These are phyloP conservation scores for Castanea crenata DNA, from an alignment of 306 rosid genomes.

Conservation along the genomic window DNA sequence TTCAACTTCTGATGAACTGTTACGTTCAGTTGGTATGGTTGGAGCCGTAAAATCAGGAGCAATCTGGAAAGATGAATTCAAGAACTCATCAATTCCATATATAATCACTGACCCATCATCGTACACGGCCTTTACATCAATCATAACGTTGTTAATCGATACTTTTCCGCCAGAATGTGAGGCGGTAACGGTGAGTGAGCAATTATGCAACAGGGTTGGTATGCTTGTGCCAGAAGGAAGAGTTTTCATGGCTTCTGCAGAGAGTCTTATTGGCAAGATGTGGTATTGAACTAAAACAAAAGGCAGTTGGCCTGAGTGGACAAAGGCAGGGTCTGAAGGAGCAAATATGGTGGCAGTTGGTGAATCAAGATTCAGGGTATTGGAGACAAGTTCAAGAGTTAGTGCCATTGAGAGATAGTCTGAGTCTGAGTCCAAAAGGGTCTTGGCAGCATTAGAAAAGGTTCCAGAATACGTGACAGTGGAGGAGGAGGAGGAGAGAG, in stretches of 20 bases:
- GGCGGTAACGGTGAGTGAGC: neutral
- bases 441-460: slow-evolving; percentile 14
- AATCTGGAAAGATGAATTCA: slow-evolving; percentile 17
- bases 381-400: slow-evolving; percentile 33
- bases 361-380: slow-evolving; percentile 11
- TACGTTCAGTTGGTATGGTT: too few relatives aligned
- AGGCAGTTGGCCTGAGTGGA: slow-evolving; percentile 29
- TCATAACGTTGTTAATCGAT: slow-evolving; percentile 12
- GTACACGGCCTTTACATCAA: neutral
- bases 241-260: slow-evolving; percentile 6
- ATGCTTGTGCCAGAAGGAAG: slow-evolving; percentile 4
- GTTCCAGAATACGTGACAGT: neutral
- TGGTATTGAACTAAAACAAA: slow-evolving; percentile 35
- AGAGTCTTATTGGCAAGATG: slow-evolving; percentile 29
- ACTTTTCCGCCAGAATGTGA: neutral
- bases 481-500: neutral
- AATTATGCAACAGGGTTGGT: slow-evolving; percentile 18
- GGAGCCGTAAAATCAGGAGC: neutral
- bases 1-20: neutral
- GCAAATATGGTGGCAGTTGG: slow-evolving; percentile 45
- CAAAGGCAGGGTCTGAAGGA: slow-evolving; percentile 36
- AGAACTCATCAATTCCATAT: slow-evolving; percentile 11
- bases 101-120: slow-evolving; percentile 9
- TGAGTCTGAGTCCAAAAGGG: slow-evolving; percentile 37
- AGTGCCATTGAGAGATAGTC: slow-evolving; percentile 43